Base-by-base conservation (phyloP, 352 stramenopile genomes). In the Phytophthora tubulina region DNA sequence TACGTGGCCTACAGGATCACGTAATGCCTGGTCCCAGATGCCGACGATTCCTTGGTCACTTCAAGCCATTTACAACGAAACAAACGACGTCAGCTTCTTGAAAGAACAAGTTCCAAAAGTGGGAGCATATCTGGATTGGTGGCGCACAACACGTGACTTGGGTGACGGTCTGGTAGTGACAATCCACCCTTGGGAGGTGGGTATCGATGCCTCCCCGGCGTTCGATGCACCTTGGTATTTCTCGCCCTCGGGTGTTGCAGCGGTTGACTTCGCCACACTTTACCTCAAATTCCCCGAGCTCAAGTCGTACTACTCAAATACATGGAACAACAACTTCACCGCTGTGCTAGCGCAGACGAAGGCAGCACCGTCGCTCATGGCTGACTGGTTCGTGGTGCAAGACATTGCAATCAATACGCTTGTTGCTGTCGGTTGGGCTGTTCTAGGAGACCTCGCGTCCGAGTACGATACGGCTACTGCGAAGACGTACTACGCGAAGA, bases 371-470 rank as follows among this genome's bases (percentile, higher is more conserved):
- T 73, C 65, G 31, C 65, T 73, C 32, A 53, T 35, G 15, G 56
- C 64, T 31, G 56, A 73, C 65, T 73, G 65, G 65, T 73, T 73
- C 27, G 39, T 73, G 8, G 65, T 73, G 13, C 50, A 73, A 46
- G 65, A 73, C n/a, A 73, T 73, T n/a, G 65, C 65, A 36, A 73
- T 73, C 21, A 67, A 73, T 50, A 72, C 64, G 6, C 56, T 72
- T n/a, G 65, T 73, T 4, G 65, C 65, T 27, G 57, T 63, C 6
- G 65, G 65, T 35, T 73, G 65, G 65, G 65, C 56, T 3, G 39
- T 72, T n/a, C 54, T 72, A 0, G 63, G 55, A 33, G 63, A 72
- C 21, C 55, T 72, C 14, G 63, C 32, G 30, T 65, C 55, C 27
- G 50, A 66, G 30, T 72, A 72, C 63, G 63, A 72, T 48, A 56